These are phyloP conservation scores for Mrakia frigida DNA, from an alignment of 768 basidiomycete species.

Conservation along the genomic window DNA sequence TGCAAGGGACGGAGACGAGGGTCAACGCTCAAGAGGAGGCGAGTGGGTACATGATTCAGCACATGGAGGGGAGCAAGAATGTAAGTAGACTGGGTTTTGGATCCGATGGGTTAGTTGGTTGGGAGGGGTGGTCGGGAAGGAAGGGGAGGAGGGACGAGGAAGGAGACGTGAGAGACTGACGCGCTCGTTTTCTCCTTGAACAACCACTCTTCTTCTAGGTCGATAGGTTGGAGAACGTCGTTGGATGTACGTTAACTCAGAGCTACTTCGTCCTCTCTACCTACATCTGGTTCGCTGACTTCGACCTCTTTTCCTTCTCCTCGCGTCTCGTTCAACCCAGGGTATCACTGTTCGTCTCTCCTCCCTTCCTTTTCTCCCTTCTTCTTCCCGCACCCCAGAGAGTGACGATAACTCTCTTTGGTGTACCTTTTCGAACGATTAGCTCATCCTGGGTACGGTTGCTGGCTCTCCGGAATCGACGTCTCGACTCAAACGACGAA, in stretches of 20 bases:
- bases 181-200: background rate
- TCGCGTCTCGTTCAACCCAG: conserved; percentile 1
- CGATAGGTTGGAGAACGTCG: conserved; percentile 57
- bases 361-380: background rate
- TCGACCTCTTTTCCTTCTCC: background rate
- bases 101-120: background rate
- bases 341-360: conserved; percentile 63
- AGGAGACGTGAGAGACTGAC: background rate
- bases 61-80: conserved; percentile 71
- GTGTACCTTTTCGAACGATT: background rate
- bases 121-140: background rate
- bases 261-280: background rate
- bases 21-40: conserved; percentile 95
- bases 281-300: background rate
- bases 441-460: conserved; percentile 94
- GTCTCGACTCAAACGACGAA: conserved; percentile 95
- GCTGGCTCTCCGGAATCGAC: conserved; percentile 98
- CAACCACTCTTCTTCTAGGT: conserved; percentile 35
- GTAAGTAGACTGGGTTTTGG: too few relatives aligned
- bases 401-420: background rate
- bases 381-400: too few relatives aligned
- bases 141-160: background rate
- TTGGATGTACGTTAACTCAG: conserved; percentile 60
- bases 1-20: conserved; percentile 95
- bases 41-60: conserved; percentile 97